These are phyloP conservation scores for Biscogniauxia marginata DNA, from an alignment of 2,329 filamentous ascomycete genomes.

Conservation along the genomic window DNA sequence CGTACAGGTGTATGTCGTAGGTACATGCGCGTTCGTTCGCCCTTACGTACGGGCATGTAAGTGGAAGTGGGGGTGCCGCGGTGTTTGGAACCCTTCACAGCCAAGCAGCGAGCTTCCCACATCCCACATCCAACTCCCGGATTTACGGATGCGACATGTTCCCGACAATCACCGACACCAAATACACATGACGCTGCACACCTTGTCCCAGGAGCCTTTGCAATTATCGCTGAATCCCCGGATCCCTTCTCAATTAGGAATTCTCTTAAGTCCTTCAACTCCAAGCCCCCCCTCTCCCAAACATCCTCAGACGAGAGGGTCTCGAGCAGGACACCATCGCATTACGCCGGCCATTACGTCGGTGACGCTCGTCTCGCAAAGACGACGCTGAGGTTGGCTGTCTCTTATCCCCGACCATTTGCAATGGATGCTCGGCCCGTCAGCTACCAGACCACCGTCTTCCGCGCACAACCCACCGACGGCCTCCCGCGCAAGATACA, in stretches of 20 bases:
- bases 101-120: too few species aligned
- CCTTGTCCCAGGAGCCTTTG: not conserved
- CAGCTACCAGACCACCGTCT: conserved; percentile 35
- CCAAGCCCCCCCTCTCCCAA: not conserved
- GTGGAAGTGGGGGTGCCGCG: too few species aligned
- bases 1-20: not conserved
- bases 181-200: not conserved
- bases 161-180: not conserved
- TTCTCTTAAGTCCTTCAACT: conserved; percentile 23
- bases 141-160: not conserved
- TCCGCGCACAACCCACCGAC: conserved; percentile 36
- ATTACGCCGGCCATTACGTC: too few species aligned
- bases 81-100: too few species aligned
- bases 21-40: too few species aligned
- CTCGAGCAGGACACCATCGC: too few species aligned
- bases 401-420: conserved; percentile 24
- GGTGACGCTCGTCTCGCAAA: too few species aligned
- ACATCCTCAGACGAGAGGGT: not conserved
- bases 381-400: too few species aligned
- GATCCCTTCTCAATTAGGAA: conserved; percentile 25
- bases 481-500: conserved; percentile 37
- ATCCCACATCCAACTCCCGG: not conserved
- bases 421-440: conserved; percentile 31
- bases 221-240: conserved; percentile 5
- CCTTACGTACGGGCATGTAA: too few species aligned